Evolutionary conservation across 805 yeast species (phyloP).

Genomic region (Yarrowia yakushimensis): DNA sequence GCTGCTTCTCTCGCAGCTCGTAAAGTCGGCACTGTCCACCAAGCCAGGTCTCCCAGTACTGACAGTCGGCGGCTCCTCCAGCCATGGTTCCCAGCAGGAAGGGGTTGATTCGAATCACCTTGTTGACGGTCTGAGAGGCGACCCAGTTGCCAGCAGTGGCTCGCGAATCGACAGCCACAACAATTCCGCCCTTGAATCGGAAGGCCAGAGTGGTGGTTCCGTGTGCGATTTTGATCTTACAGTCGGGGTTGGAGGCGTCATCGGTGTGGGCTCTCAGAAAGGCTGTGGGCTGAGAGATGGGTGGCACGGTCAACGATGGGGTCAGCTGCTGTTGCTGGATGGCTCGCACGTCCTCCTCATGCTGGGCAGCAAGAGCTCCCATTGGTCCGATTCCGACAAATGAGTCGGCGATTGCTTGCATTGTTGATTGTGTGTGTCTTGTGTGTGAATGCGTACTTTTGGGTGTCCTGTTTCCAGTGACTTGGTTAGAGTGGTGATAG

Average conservation of each 20-base stretch:
- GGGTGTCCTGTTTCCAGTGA: slow-evolving; percentile 1
- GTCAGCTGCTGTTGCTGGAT: slow-evolving; percentile 28
- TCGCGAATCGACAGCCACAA: slow-evolving; percentile 94
- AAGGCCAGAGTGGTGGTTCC: slow-evolving; percentile 99
- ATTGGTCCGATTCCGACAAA: slow-evolving; percentile 28
- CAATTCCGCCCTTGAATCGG: slow-evolving; percentile 91
- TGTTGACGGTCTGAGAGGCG: slow-evolving; percentile 96
- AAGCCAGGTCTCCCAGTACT: slow-evolving; percentile 98
- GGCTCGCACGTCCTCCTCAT: slow-evolving; percentile 28
- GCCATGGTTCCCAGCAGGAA: slow-evolving; percentile 96
- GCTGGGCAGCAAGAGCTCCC: slow-evolving; percentile 26
- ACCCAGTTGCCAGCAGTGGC: slow-evolving; percentile 98
- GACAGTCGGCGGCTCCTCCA: slow-evolving; percentile 99
- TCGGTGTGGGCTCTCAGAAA: slow-evolving; percentile 98
- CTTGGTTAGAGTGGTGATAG: slow-evolving; percentile 19
- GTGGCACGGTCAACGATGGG: slow-evolving; percentile 34
- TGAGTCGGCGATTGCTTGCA: slow-evolving; percentile 38
- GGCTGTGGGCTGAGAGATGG: slow-evolving; percentile 61
- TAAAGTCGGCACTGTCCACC: slow-evolving; percentile 95
- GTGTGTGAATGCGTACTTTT: not conserved
- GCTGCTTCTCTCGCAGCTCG: slow-evolving; percentile 89
- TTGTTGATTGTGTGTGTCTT: slow-evolving; percentile 26
- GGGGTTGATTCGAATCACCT: slow-evolving; percentile 95
- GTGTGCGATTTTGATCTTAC: slow-evolving; percentile 93
- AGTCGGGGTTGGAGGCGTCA: slow-evolving; percentile 87